Base-by-base conservation (phyloP, 148 eudicot genomes). In the Rhododendron simsii region DNA sequence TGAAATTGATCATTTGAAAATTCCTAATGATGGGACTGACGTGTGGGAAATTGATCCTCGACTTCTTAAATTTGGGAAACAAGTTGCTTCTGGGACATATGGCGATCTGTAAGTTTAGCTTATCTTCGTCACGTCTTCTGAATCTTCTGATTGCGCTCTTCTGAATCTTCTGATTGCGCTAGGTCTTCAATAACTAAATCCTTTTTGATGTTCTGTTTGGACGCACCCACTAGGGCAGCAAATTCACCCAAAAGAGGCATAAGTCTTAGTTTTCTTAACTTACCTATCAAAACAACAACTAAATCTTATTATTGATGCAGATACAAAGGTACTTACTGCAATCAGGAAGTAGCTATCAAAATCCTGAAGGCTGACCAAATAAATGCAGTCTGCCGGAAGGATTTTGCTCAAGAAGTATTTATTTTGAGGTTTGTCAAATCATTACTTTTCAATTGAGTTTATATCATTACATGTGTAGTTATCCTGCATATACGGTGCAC, bases 331-430 rank as follows among this genome's bases (percentile, higher is more conserved):
- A 92, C 96, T 50, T 98, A 93, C 90, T 89, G 94, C 57, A 94
- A 95, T 87, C 99, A 98, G 92, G 99, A 98, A 89, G 98, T 98
- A 88, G 99, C 98, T 85, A 93, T 98, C 78, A 98, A 98, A 89
- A 90, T 98, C 84, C 95, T 98, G 75, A 98, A 98, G 89, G 81
- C 95, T 47, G 98, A 98, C 88, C 95, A 95, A 69, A 89, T 98
- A 84, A 92, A 90, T 84, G 81, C 93, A 71, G 96, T 95, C 78
- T 86, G 94, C 85, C 98, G 94, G 91, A 94, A 88, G 86, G 99
- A 98, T 89, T 98, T 98, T 86, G 99, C 93, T 28, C 99, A 98
- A 87, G 99, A 98, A 94, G 99, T 98, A 26, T 95, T 90, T 86
- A 98, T 98, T 61, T 93, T 98, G 98, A 98, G 99, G 99, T 98